phyloP scores from a whole-genome alignment of 2,329 filamentous ascomycete genomes.

The Aureobasidium subglaciale region DNA sequence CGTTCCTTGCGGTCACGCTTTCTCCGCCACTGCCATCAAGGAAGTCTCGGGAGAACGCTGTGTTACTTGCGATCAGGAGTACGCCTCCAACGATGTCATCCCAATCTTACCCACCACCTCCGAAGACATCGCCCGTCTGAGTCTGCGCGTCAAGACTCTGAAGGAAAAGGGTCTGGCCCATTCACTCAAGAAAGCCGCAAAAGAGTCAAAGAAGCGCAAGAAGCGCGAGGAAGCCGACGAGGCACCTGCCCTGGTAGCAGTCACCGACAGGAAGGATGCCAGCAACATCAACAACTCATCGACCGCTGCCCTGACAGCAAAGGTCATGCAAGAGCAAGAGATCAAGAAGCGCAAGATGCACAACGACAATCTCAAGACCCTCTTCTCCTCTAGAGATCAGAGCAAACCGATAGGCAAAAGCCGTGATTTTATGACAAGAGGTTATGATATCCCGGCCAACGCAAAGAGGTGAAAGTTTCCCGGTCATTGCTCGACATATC shows the following conservation, averaged over 20 bases:
- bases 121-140: constrained; percentile 61
- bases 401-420: constrained; percentile 34
- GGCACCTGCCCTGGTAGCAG: constrained; percentile 10
- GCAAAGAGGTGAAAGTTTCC: constrained; percentile 21
- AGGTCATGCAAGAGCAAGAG: constrained; percentile 81
- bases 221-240: constrained; percentile 36
- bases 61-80: constrained; percentile 62
- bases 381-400: constrained; percentile 37
- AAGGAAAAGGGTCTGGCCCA: constrained; percentile 69
- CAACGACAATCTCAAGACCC: constrained; percentile 42
- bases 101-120: constrained; percentile 67
- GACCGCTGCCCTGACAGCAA: constrained; percentile 77
- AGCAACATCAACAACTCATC: constrained; percentile 78
- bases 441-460: constrained; percentile 31
- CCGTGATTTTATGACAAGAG: constrained; percentile 44
- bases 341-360: constrained; percentile 73
- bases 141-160: constrained; percentile 61
- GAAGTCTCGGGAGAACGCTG: constrained; percentile 51
- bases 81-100: constrained; percentile 70
- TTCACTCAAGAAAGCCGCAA: constrained; percentile 71
- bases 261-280: constrained; percentile 12
- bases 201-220: constrained; percentile 60
- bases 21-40: constrained; percentile 77
- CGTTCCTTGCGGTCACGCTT: constrained; percentile 92
- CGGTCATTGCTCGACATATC: too few relatives aligned